Base-by-base conservation (phyloP, 1,139 yeast genomes). In the Suhomyces anneliseae region DNA sequence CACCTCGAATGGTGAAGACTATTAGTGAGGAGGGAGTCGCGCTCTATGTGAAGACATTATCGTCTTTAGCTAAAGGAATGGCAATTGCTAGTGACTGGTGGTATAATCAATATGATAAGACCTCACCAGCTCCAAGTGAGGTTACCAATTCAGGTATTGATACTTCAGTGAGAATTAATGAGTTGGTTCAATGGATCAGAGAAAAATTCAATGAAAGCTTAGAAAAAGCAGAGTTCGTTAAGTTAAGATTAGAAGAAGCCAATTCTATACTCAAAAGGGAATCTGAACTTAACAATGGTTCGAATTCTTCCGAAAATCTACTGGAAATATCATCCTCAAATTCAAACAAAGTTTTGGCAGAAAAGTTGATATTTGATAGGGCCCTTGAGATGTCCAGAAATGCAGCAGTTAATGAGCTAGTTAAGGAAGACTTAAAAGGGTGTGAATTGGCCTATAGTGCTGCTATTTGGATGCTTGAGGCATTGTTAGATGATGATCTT, bases 391-490 rank as follows among this genome's bases (percentile, higher is more conserved):
- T 92, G 75, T 87, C 97, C 2, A 80, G 95, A 56, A 83, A 83
- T 48, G 97, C 98, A 0, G 98, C 98, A 0, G 86, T 86, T 44
- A 83, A 85, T 61, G 99, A 93, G 65, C 74, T 90, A 56, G 82
- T 82, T 27, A 86, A 87, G 39, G 89, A 83, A 49, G 92, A 87
- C 61, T 69, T 88, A 47, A 76, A 78, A 42, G 90, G 87, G 8
- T 92, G 97, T 67, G 96, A 90, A 65, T 68, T 87, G 53, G 87
- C 93, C 4, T 93, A 93, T 63, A 89, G 95, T 8, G 88, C 97
- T 0, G 87, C 97, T 0, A 81, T 92, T 48, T 92, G 97, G 97
- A 89, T 93, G 97, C 70, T 93, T 58, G 95, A 90, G 61, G 90
- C 96, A 1, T 70, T 92, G 38, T 68, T 90, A 42, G 90, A 85